Evolutionary conservation across 1,139 yeast species (phyloP).

Genomic region (Nakaseomyces kungkrabaensis): DNA sequence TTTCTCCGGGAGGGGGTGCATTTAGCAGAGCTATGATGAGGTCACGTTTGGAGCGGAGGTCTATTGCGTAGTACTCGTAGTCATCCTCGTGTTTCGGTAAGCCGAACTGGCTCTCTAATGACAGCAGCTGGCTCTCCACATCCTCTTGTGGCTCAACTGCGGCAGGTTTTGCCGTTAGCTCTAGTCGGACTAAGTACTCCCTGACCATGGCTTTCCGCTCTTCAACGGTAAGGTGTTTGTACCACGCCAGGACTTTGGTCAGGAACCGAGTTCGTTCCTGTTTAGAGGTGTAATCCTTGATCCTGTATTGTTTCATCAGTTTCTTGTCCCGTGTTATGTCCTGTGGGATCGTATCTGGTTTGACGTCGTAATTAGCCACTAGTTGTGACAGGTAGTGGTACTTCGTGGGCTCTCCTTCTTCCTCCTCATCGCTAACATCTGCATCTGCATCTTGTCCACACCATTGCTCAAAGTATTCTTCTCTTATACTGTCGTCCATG

Average conservation of each 20-base stretch:
- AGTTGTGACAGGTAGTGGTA: conserved; percentile 28
- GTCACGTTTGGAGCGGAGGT: conserved; percentile 9
- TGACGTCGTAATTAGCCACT: conserved; percentile 18
- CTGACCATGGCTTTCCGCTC: conserved; percentile 16
- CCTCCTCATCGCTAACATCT: conserved; percentile 10
- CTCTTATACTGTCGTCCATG: conserved; percentile 14
- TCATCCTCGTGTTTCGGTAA: conserved; percentile 3
- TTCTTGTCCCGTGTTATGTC: conserved; percentile 22
- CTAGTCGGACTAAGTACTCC: neutral
- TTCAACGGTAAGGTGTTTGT: conserved; percentile 16
- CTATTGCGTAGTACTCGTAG: conserved; percentile 13
- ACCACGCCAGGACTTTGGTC: conserved; percentile 21
- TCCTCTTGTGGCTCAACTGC: neutral
- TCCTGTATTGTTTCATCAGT: conserved; percentile 19
- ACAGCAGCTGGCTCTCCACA: conserved; percentile 6
- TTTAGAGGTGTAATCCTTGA: conserved; percentile 17
- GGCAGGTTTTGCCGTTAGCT: neutral
- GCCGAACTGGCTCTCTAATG: conserved; percentile 7
- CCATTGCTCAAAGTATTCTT: conserved; percentile 25
- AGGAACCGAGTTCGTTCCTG: conserved; percentile 19
- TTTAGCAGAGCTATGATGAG: neutral
- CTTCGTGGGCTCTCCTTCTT: conserved; percentile 20
- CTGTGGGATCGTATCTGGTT: conserved; percentile 17
- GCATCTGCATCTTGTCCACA: conserved; percentile 12
- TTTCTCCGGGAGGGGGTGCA: no score